These are phyloP conservation scores for Gnomoniopsis sp. DNA, from an alignment of 2,329 filamentous ascomycete genomes.

Conservation along the genomic window DNA sequence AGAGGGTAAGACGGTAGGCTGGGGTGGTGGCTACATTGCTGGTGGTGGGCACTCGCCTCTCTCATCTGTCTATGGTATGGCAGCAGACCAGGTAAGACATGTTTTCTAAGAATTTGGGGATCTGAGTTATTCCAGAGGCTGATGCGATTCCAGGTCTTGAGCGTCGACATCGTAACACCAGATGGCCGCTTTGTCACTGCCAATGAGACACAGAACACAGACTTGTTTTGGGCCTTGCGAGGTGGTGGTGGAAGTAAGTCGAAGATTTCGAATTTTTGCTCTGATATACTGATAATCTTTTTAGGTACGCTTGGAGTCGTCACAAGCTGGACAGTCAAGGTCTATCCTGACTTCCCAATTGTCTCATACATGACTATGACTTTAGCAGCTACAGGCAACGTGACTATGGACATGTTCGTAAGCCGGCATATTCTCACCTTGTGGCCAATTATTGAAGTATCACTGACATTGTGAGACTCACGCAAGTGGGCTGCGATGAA, in stretches of 20 bases:
- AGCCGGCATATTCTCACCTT: not conserved
- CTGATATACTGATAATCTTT: not conserved
- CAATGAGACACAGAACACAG: constrained; percentile 33
- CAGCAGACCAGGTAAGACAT: constrained; percentile 41
- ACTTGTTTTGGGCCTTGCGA: constrained; percentile 31
- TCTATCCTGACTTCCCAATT: not conserved
- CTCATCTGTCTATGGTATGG: constrained; percentile 44
- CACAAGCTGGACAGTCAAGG: not conserved
- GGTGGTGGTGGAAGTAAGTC: not conserved
- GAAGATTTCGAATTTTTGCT: not conserved
- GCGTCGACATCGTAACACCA: constrained; percentile 34
- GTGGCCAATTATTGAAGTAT: not conserved
- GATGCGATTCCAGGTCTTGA: not conserved
- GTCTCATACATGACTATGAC: not conserved
- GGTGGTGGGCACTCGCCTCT: constrained; percentile 50
- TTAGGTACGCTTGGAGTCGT: not conserved
- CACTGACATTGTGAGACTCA: not conserved
- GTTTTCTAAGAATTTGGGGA: not conserved
- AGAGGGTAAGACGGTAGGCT: constrained; percentile 32
- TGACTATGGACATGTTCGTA: constrained; percentile 47
- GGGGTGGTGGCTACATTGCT: constrained; percentile 44
- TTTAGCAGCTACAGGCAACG: constrained; percentile 37
- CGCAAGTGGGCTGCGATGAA: constrained; percentile 42
- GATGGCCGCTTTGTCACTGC: constrained; percentile 31
- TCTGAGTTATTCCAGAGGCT: not conserved